These are phyloP conservation scores for Umbelopsis vinacea DNA, from an alignment of 192 early-diverging fungal genomes.

Conservation along the genomic window DNA sequence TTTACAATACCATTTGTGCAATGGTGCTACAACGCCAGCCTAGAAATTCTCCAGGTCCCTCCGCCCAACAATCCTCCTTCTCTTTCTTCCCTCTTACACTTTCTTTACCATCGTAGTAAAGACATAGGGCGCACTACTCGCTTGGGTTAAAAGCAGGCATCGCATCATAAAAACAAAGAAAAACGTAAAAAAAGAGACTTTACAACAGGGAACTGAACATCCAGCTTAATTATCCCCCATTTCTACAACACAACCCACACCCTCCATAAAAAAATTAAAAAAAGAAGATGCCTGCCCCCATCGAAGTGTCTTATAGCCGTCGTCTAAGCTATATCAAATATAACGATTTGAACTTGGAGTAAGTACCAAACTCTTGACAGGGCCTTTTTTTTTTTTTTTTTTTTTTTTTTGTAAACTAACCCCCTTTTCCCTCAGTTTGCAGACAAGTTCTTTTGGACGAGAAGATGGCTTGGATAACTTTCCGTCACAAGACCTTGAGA, in stretches of 20 bases:
- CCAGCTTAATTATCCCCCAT: background rate
- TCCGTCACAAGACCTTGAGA: constrained; percentile 78
- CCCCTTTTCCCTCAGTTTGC: background rate
- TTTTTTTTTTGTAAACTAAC: too few species aligned
- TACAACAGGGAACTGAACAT: background rate
- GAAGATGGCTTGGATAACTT: constrained; percentile 26
- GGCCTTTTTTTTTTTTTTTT: too few species aligned
- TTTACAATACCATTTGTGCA: constrained; percentile 3
- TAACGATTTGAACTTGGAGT: constrained; percentile 18
- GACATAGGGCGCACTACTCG: constrained; percentile 6
- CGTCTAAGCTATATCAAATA: constrained; percentile 20
- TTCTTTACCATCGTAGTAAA: constrained; percentile 15
- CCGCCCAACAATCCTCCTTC: background rate
- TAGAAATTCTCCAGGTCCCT: background rate
- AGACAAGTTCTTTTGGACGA: background rate
- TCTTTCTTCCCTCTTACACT: constrained; percentile 17
- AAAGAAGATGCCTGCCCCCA: constrained; percentile 21
- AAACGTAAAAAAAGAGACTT: background rate
- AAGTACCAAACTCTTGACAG: background rate
- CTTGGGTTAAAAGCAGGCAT: constrained; percentile 22
- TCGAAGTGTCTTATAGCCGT: constrained; percentile 20
- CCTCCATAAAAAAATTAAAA: background rate
- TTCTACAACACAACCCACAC: background rate
- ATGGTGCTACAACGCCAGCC: background rate
- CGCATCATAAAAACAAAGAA: background rate